Base-by-base conservation (phyloP, 805 yeast genomes). In the Zygoascus biomembranicola region DNA sequence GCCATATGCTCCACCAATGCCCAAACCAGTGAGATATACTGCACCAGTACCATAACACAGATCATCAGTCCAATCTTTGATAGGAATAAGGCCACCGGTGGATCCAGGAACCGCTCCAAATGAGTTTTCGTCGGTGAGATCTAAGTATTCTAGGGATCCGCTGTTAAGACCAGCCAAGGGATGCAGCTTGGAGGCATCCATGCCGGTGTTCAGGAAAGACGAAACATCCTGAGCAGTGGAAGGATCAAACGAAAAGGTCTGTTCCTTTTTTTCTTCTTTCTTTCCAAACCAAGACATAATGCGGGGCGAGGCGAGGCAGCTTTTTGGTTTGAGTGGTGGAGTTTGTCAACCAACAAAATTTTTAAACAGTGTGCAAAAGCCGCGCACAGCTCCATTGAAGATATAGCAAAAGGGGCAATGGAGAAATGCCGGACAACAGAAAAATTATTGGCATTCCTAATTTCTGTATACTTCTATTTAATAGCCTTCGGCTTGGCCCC, bases 61-160 rank as follows among this genome's bases (percentile, higher is more conserved):
- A 73, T 94, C 98, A 69, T 94, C 99, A 14, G 90, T 80, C 95
- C 97, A 94, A 62, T 95, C 96, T 73, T 97, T 84, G n/a, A 95
- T 86, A 28, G 99, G 97, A 58, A 94, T 79, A 55, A 92, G 68
- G 55, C 97, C 95, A 14, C 41, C 41, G 14, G 41, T 16, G 1
- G 95, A 81, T 42, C 96, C 97, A 64, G 89, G 95, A 63, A 87
- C 70, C n/a, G 79, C 71, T 47, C 82, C 79, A 57, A 90, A 73
- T 59, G 82, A 76, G 58, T 81, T 77, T 60, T 90, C 97, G 57
- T 84, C 90, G 63, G 92, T 97, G 57, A 94, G 76, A 62, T 92
- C 96, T 61, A 94, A 73, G 67, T 83, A 92, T 69, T 94, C 97
- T 50, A 94, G 80, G 32, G 46, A 26, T 53, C 90, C 95, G 64